phyloP scores from a whole-genome alignment of 2,329 filamentous ascomycete genomes.

The Sarocladium oryzae region DNA sequence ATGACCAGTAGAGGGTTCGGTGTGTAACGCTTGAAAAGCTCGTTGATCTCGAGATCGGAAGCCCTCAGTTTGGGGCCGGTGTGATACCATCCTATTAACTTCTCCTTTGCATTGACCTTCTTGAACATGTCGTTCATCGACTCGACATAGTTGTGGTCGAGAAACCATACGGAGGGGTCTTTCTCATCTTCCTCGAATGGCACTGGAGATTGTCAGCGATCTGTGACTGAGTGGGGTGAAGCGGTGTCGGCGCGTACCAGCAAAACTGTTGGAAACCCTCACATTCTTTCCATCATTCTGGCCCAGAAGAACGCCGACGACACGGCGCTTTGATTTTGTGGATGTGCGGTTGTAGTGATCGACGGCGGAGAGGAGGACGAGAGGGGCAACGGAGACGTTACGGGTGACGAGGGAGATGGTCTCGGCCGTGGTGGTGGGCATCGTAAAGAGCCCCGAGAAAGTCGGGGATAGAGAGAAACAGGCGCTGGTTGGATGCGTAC shows the following conservation, averaged over 20 bases:
- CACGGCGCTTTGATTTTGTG: conserved; percentile 74
- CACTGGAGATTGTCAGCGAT: conserved; percentile 45
- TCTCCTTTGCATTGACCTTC: conserved; percentile 98
- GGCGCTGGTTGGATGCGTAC: conserved; percentile 9
- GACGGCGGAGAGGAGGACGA: conserved; percentile 95
- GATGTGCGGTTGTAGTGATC: conserved; percentile 95
- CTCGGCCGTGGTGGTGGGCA: conserved; percentile 96
- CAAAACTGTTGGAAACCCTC: conserved; percentile 97
- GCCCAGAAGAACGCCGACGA: conserved; percentile 89
- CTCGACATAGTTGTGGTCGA: conserved; percentile 99
- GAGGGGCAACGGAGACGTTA: conserved; percentile 93
- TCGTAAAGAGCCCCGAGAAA: conserved; percentile 37
- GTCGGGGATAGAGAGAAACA: not conserved
- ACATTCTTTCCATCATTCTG: conserved; percentile 96
- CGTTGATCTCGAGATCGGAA: conserved; percentile 97
- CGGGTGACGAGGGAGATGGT: conserved; percentile 89
- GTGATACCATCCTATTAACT: conserved; percentile 99
- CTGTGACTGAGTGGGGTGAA: conserved; percentile 6
- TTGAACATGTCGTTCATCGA: conserved; percentile 99
- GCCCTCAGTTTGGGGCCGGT: conserved; percentile 94
- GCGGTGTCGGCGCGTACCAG: conserved; percentile 51
- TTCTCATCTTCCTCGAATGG: conserved; percentile 99
- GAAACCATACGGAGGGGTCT: conserved; percentile 96
- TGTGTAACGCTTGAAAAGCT: conserved; percentile 98
- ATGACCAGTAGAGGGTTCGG: conserved; percentile 95